phyloP scores from a whole-genome alignment of 306 rosid species.

The Rubus parviflorus region DNA sequence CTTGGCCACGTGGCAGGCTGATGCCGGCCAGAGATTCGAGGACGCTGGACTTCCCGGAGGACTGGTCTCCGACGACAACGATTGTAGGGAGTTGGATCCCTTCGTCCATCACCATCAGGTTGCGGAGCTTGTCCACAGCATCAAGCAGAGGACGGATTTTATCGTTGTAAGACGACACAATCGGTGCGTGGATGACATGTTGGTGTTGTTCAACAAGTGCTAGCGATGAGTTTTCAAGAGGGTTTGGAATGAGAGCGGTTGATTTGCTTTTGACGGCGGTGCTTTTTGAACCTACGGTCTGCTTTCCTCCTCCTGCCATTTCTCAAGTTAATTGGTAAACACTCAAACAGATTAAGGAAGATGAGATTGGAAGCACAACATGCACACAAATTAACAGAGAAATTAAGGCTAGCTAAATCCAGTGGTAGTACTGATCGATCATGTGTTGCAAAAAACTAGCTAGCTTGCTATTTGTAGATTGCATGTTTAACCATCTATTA shows the following conservation, averaged over 20 bases:
- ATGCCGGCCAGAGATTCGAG: constrained; percentile 1
- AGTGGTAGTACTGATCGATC: background rate
- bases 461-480: background rate
- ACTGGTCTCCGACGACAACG: constrained; percentile 1
- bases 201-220: background rate
- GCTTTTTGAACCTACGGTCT: background rate
- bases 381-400: background rate
- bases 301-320: background rate
- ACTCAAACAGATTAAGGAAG: no score
- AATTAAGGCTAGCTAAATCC: no score
- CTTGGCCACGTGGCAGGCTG: background rate
- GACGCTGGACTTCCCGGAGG: background rate
- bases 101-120: background rate
- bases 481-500: background rate
- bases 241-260: background rate
- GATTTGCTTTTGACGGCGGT: background rate
- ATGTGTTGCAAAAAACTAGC: background rate
- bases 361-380: background rate
- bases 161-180: constrained; percentile 5
- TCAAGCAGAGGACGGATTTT: background rate
- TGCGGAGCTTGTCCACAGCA: constrained; percentile 9
- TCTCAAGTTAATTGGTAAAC: background rate
- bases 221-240: background rate
- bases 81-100: constrained; percentile 2
- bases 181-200: background rate